Evolutionary conservation across 2,329 filamentous ascomycete species (phyloP).

Genomic region (Colletotrichum sp.): DNA sequence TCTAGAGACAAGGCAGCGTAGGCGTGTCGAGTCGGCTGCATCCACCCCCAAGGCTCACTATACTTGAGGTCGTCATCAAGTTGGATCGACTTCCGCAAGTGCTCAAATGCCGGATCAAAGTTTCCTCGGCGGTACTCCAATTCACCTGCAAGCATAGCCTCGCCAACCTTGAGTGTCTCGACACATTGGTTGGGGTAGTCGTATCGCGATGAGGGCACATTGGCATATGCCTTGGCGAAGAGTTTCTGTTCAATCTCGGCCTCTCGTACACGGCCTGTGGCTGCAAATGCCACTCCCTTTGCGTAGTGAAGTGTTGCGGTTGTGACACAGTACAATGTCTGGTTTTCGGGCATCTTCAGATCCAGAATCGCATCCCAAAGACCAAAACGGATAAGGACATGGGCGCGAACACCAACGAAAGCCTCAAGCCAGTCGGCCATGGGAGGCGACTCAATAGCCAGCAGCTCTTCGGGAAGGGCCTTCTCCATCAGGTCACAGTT

Average conservation of each 20-base stretch:
- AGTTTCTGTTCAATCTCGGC: conserved; percentile 55
- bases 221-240: conserved; percentile 55
- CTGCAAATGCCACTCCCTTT: conserved; percentile 69
- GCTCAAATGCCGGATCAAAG: conserved; percentile 61
- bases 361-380: conserved; percentile 69
- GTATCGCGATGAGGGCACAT: conserved; percentile 63
- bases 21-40: conserved; percentile 75
- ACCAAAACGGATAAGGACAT: conserved; percentile 76
- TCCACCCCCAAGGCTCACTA: conserved; percentile 80
- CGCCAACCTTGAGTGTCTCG: conserved; percentile 67
- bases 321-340: conserved; percentile 69
- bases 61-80: conserved; percentile 70
- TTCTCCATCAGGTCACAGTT: conserved; percentile 63
- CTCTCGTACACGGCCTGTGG: conserved; percentile 56
- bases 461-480: conserved; percentile 65
- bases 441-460: conserved; percentile 68
- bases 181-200: conserved; percentile 71
- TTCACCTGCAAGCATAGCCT: conserved; percentile 75
- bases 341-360: conserved; percentile 60
- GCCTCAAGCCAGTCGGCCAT: conserved; percentile 83
- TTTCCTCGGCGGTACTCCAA: conserved; percentile 70
- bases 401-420: conserved; percentile 69
- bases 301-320: conserved; percentile 73
- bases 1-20: conserved; percentile 73
- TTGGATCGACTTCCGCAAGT: conserved; percentile 61